A percentile compares a stretch with the other conserved stretches of the same genome.
These are phyloP conservation scores for Syzygium aromaticum DNA, from an alignment of 345 rosid genomes.

Conservation along the genomic window DNA sequence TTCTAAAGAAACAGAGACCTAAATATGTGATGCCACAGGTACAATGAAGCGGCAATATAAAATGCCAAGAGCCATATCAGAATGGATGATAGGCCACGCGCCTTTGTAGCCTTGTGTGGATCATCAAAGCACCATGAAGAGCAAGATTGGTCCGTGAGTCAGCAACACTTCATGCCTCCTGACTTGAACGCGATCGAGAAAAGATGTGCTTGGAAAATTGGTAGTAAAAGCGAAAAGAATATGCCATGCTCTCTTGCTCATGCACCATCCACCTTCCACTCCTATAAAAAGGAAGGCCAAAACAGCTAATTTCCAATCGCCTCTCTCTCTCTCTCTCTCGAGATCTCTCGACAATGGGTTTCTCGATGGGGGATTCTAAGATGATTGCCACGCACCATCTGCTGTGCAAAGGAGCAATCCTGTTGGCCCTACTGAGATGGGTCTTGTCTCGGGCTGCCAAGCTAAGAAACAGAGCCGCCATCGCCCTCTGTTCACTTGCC, in stretches of 20 bases:
- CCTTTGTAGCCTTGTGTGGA: not conserved
- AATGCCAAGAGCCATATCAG: not conserved
- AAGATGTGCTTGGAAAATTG: not conserved
- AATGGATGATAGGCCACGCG: not conserved
- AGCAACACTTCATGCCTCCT: not conserved
- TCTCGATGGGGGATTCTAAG: slow-evolving; percentile 5
- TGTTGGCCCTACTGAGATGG: slow-evolving; percentile 55
- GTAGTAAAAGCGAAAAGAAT: not conserved
- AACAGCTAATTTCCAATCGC: not conserved
- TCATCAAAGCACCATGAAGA: not conserved
- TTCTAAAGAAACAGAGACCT: not conserved
- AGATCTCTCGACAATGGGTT: not conserved
- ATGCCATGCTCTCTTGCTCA: not conserved
- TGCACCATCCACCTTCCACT: not conserved
- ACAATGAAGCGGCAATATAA: not conserved
- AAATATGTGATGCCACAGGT: not conserved
- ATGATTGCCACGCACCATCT: slow-evolving; percentile 21
- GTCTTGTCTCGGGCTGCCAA: slow-evolving; percentile 36
- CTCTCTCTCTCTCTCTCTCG: not conserved
- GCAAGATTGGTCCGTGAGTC: not conserved
- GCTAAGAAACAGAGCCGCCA: slow-evolving; percentile 6
- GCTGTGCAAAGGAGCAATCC: slow-evolving; percentile 55
- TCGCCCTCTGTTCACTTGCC: not conserved
- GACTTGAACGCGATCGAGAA: not conserved
- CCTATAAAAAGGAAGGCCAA: not conserved